A percentile compares a stretch with the other conserved stretches of the same genome.
Evolutionary conservation across 2,329 filamentous ascomycete species (phyloP).

Genomic region (Hypoxylon sp.): DNA sequence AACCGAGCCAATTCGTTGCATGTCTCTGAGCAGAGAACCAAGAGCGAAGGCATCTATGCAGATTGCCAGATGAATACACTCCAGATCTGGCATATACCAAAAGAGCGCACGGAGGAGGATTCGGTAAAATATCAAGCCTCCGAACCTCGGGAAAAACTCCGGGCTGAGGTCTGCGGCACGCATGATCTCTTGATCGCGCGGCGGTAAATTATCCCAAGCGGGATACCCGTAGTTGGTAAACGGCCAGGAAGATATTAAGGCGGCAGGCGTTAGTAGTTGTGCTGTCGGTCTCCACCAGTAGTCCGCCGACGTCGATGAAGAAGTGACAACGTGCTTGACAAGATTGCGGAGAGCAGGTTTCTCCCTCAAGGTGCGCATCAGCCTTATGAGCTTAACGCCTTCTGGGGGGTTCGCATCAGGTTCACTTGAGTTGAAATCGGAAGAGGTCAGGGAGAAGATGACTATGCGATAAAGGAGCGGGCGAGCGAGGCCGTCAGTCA

Average conservation of each 20-base stretch:
- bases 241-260: not conserved
- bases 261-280: no score
- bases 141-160: not conserved
- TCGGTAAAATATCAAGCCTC: not conserved
- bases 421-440: not conserved
- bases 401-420: no score
- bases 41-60: no score
- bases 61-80: constrained; percentile 10
- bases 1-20: no score
- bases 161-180: not conserved
- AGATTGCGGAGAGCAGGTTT: not conserved
- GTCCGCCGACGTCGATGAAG: not conserved
- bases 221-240: not conserved
- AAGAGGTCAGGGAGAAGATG: constrained; percentile 1
- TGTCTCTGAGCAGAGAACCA: no score
- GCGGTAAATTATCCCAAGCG: not conserved
- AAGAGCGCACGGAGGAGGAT: constrained; percentile 11
- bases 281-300: not conserved
- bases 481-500: not conserved
- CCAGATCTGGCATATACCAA: constrained; percentile 9
- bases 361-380: constrained; percentile 20
- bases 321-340: constrained; percentile 21
- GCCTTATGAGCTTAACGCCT: not conserved
- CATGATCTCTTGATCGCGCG: constrained; percentile 6
- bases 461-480: constrained; percentile 25